These are phyloP conservation scores for Arctium minus DNA, from an alignment of 129 eudicot species.

Conservation along the genomic window DNA sequence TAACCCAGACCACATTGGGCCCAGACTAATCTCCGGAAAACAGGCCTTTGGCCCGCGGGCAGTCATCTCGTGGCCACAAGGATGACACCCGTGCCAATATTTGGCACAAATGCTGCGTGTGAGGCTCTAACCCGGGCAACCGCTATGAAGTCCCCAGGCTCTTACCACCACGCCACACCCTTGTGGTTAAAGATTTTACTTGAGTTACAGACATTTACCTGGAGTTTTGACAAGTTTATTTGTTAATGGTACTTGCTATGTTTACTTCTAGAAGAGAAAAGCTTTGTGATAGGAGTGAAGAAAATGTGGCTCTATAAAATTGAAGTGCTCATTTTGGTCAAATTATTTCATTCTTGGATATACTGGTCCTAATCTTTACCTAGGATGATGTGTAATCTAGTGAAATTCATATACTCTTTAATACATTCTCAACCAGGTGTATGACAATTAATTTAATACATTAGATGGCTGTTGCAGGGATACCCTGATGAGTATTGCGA, in stretches of 20 bases:
- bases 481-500: conserved; percentile 91
- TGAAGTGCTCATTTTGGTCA: not conserved
- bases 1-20: too few relatives aligned
- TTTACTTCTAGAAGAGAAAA: too few relatives aligned
- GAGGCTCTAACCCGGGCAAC: too few relatives aligned
- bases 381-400: not conserved
- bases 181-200: not conserved
- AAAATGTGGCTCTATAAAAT: not conserved
- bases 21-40: too few relatives aligned
- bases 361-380: not conserved
- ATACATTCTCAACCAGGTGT: not conserved
- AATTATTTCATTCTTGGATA: not conserved
- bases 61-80: too few relatives aligned
- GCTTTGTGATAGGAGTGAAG: not conserved
- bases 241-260: too few relatives aligned
- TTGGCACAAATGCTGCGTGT: too few relatives aligned
- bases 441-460: not conserved
- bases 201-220: not conserved
- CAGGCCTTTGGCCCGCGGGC: too few relatives aligned
- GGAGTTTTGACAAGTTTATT: not conserved
- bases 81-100: too few relatives aligned
- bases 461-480: conserved; percentile 46
- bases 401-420: not conserved
- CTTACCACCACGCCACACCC: too few relatives aligned
- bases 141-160: too few relatives aligned